Evolutionary conservation across 2,329 filamentous ascomycete species (phyloP).

Genomic region (Fusarium irregulare): DNA sequence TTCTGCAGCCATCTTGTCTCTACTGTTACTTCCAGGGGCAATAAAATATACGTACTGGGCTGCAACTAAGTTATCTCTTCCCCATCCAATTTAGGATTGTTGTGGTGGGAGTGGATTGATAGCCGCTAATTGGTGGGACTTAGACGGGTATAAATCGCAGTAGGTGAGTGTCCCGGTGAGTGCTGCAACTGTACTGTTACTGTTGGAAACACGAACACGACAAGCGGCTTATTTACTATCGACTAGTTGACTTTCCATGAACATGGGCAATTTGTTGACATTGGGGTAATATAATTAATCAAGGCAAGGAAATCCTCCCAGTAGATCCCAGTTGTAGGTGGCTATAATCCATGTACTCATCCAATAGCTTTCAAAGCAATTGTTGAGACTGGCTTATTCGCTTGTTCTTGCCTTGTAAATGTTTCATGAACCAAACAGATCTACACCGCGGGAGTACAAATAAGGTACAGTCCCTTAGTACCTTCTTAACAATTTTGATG

Average conservation of each 20-base stretch:
- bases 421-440: slow-evolving; percentile 19
- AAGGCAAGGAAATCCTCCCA: background rate
- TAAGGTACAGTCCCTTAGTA: too few species aligned
- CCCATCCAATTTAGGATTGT: slow-evolving; percentile 34
- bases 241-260: slow-evolving; percentile 6
- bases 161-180: background rate
- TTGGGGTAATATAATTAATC: slow-evolving; percentile 6
- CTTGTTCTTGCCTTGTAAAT: slow-evolving; percentile 19
- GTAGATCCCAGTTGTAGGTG: slow-evolving; percentile 1
- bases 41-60: slow-evolving; percentile 4
- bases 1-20: background rate
- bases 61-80: slow-evolving; percentile 12
- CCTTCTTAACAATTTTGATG: background rate
- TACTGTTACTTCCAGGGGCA: slow-evolving; percentile 35
- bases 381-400: slow-evolving; percentile 7
- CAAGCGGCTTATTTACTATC: slow-evolving; percentile 15
- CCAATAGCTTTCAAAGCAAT: slow-evolving; percentile 4
- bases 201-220: slow-evolving; percentile 41
- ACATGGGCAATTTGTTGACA: background rate
- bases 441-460: background rate
- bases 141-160: slow-evolving; percentile 34
- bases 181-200: slow-evolving; percentile 3
- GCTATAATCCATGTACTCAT: background rate
- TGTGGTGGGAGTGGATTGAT: slow-evolving; percentile 31
- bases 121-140: slow-evolving; percentile 37